phyloP scores from a whole-genome alignment of 2,329 filamentous ascomycete genomes.

The Colletotrichum sp. region DNA sequence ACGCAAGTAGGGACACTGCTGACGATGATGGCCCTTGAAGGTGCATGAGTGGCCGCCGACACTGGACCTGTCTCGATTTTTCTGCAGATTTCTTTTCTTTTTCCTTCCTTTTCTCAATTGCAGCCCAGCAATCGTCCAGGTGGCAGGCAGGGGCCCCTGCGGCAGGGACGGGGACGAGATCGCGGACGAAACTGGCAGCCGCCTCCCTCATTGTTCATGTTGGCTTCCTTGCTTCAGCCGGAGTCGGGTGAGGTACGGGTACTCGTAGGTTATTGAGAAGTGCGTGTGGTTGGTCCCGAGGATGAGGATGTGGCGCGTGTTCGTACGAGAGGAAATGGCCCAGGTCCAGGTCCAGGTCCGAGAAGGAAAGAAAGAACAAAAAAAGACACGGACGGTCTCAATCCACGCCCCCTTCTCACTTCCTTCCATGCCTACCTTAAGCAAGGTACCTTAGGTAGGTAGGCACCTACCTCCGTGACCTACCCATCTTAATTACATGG shows the following conservation, averaged over 20 bases:
- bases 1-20: not conserved
- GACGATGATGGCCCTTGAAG: not conserved
- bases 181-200: not conserved
- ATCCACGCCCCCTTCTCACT: not conserved
- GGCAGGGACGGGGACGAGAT: not conserved
- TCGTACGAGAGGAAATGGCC: not conserved
- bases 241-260: not conserved
- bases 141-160: not conserved
- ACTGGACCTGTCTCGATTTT: not conserved
- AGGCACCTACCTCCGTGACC: not conserved
- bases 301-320: not conserved
- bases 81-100: not conserved
- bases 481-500: not conserved
- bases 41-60: not conserved
- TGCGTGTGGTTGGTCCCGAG: not conserved
- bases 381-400: not conserved
- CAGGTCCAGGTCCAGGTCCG: not conserved
- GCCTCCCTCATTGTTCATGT: not conserved
- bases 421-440: not conserved
- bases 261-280: not conserved
- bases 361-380: not conserved
- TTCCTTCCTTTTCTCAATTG: not conserved
- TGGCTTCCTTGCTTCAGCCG: not conserved
- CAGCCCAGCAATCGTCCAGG: not conserved
- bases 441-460: not conserved